Evolutionary conservation across 78 protist genomes (phyloP).

Genomic region (Dictyostelium discoideum): DNA sequence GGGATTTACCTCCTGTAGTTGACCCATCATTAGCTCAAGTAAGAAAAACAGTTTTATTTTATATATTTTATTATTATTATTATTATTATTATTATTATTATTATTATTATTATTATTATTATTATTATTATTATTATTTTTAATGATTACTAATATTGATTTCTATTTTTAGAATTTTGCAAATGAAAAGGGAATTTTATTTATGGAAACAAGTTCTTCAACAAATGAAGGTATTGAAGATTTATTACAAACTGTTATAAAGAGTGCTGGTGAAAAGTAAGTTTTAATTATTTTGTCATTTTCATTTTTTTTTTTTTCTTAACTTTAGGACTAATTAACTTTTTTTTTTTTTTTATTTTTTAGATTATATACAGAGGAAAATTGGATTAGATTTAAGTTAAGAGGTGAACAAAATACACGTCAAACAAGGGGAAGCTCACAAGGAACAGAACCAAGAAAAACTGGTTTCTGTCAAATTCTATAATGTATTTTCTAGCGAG

Average conservation of each 20-base stretch:
- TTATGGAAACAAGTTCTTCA: slow-evolving; percentile 45
- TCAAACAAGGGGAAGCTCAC: not conserved
- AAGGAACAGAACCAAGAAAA: slow-evolving; percentile 5
- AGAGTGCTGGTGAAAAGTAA: slow-evolving; percentile 70
- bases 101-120: not conserved
- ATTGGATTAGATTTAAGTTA: slow-evolving; percentile 46
- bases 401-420: not conserved
- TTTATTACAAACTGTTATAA: slow-evolving; percentile 19
- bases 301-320: too few relatives aligned
- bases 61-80: not conserved
- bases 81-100: not conserved
- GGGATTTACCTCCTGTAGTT: slow-evolving; percentile 19
- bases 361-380: slow-evolving; percentile 60
- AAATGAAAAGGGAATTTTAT: slow-evolving; percentile 30
- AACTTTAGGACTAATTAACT: not conserved
- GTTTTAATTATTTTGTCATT: not conserved
- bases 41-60: not conserved
- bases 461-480: slow-evolving; percentile 21
- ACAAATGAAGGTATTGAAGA: slow-evolving; percentile 27
- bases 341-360: not conserved
- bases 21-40: not conserved
- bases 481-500: slow-evolving; percentile 25
- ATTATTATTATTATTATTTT: not conserved
- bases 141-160: not conserved
- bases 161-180: slow-evolving; percentile 28